Base-by-base conservation (phyloP, 164 flowering plant species). In the Sedum album region DNA sequence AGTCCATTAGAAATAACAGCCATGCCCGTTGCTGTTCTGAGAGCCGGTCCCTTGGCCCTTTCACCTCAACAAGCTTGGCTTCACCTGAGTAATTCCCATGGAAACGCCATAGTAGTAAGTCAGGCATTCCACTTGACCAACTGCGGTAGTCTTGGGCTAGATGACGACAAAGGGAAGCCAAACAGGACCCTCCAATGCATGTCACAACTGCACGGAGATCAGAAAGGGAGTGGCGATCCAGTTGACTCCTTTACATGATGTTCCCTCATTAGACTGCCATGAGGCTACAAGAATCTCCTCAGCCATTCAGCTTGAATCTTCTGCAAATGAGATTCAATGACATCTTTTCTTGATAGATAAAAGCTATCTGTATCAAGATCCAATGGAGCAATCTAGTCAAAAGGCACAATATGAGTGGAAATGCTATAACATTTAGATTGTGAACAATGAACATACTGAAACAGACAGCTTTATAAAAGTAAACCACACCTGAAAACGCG, bases 101-200 rank as follows among this genome's bases (percentile, higher is more conserved):
- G 73, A 91, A 85, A 41, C 97, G 93, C 98, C 97, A 93, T 0
- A 93, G 74, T 70, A 93, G 70, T 73, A 93, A 75, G 73, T 93
- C 97, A 25, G 98, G 98, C 98, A 93, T 91, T 55, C 98, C 98
- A 65, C 91, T 84, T 13, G 96, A 88, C 98, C 98, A 93, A 76
- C 89, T 89, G 13, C 84, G 68, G 68, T 91, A 91, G 77, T 86
- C 98, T 75, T 88, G 91, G 18, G 96, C 91, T 75, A 93, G 79
- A 73, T 81, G 84, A 53, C 91, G 80, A 64, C 93, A 93, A 2
- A 93, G 68, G 20, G 86, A 79, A 15, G 95, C 88, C 68, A 91
- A 76, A 73, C 87, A 85, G 49, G 83, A 78, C 21, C 96, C 97
- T 0, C 94, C 87, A 44, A 85, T 73, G 80, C 94, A 89, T 2